Evolutionary conservation across 2,329 filamentous ascomycete genomes (phyloP).

Genomic region (Albophoma yamanashiensis): DNA sequence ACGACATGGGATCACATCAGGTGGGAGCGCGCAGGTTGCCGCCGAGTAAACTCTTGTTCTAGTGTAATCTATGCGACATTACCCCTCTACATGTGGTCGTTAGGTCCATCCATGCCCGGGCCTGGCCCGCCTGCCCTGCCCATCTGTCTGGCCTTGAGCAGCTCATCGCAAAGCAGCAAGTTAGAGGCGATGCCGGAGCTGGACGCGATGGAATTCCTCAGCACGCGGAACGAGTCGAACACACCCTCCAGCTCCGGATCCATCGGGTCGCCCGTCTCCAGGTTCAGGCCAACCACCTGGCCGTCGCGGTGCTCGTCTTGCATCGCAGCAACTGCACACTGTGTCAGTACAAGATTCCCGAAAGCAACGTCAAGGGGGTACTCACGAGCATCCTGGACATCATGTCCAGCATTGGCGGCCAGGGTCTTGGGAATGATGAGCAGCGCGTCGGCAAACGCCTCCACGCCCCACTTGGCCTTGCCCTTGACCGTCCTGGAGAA

Average conservation of each 20-base stretch:
- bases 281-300: conserved; percentile 75
- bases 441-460: conserved; percentile 89
- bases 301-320: conserved; percentile 81
- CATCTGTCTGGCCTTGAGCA: conserved; percentile 98
- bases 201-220: conserved; percentile 88
- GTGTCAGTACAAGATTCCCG: conserved; percentile 5
- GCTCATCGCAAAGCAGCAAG: conserved; percentile 87
- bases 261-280: conserved; percentile 85
- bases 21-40: no score
- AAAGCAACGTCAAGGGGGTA: conserved; percentile 12
- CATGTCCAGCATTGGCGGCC: conserved; percentile 89
- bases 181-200: conserved; percentile 94
- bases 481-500: conserved; percentile 91
- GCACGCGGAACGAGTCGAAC: conserved; percentile 90
- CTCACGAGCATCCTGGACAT: conserved; percentile 90
- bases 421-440: conserved; percentile 95
- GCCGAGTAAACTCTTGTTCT: conserved; percentile 21
- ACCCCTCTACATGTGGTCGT: conserved; percentile 37
- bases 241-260: conserved; percentile 87
- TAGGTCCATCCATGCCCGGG: conserved; percentile 52
- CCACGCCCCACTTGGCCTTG: conserved; percentile 93
- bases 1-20: neutral
- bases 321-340: conserved; percentile 59
- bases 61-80: conserved; percentile 22
- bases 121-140: conserved; percentile 52